A percentile compares a stretch with the other conserved stretches of the same genome.
Conservation (phyloP, 768 basidiomycete species). For the Psilocybe cubensis region DNA sequence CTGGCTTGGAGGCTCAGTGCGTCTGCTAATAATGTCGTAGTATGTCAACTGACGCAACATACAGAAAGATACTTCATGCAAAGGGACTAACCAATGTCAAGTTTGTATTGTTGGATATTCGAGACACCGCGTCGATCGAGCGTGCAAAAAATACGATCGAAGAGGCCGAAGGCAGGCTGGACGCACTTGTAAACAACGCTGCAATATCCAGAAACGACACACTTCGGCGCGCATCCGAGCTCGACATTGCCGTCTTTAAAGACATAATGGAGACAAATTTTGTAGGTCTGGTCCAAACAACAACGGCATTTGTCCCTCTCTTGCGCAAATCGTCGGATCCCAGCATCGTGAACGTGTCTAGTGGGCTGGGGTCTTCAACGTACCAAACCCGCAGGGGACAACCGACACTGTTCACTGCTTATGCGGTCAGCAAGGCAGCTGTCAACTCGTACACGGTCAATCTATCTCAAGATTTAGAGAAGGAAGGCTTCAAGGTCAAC, state of each 20-base stretch:
- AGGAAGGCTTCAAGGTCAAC: slow-evolving; percentile 61
- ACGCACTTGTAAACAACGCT: slow-evolving; percentile 52
- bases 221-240: slow-evolving; percentile 34
- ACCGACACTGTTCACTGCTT: slow-evolving; percentile 41
- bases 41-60: not conserved
- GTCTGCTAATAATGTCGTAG: slow-evolving; percentile 10
- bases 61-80: slow-evolving; percentile 32
- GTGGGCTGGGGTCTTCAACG: slow-evolving; percentile 48
- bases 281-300: slow-evolving; percentile 46
- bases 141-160: slow-evolving; percentile 40
- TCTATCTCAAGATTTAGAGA: slow-evolving; percentile 62
- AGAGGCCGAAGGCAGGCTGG: slow-evolving; percentile 41
- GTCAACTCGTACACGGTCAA: slow-evolving; percentile 62
- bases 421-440: slow-evolving; percentile 76
- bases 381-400: slow-evolving; percentile 34
- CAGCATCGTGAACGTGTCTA: slow-evolving; percentile 45
- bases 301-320: slow-evolving; percentile 43
- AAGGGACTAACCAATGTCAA: slow-evolving; percentile 34
- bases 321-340: slow-evolving; percentile 36
- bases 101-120: slow-evolving; percentile 44
- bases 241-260: slow-evolving; percentile 37
- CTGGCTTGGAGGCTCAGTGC: slow-evolving; percentile 45
- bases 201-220: slow-evolving; percentile 28
- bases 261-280: slow-evolving; percentile 46
- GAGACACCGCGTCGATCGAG: slow-evolving; percentile 33